phyloP scores from a whole-genome alignment of 192 early-diverging fungal genomes.

The Gaertneriomyces semiglobifer region DNA sequence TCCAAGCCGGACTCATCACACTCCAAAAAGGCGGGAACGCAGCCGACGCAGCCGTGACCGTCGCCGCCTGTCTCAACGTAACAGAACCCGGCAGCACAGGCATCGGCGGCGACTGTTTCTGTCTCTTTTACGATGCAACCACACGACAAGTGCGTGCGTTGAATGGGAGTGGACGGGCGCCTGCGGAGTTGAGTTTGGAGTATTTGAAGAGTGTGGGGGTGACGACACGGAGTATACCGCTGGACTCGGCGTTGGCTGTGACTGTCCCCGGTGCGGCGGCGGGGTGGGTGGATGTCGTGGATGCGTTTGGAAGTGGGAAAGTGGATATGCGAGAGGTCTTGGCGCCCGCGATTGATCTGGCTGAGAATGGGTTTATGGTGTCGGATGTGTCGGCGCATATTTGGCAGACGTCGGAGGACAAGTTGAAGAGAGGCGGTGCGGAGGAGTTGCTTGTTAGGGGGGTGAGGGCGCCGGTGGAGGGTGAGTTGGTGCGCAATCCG shows the following conservation, averaged over 20 bases:
- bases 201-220: conserved; percentile 27
- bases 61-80: conserved; percentile 67
- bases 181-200: conserved; percentile 54
- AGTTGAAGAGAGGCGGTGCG: conserved; percentile 29
- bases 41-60: conserved; percentile 58
- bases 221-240: not conserved
- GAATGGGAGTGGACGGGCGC: conserved; percentile 50
- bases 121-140: conserved; percentile 69
- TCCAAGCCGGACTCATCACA: conserved; percentile 60
- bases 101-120: conserved; percentile 78
- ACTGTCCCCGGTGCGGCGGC: conserved; percentile 75
- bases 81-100: conserved; percentile 72
- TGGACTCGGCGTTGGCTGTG: conserved; percentile 9
- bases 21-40: conserved; percentile 71
- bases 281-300: conserved; percentile 67
- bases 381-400: conserved; percentile 47
- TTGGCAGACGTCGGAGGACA: conserved; percentile 38
- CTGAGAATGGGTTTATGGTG: conserved; percentile 65
- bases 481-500: conserved; percentile 63
- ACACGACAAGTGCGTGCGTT: conserved; percentile 48
- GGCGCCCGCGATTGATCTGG: conserved; percentile 64
- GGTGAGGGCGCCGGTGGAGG: conserved; percentile 49
- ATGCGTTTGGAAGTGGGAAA: conserved; percentile 60
- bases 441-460: conserved; percentile 44
- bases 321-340: conserved; percentile 56